phyloP scores from a whole-genome alignment of 441 rosid genomes.

The Brassica hybrid region DNA sequence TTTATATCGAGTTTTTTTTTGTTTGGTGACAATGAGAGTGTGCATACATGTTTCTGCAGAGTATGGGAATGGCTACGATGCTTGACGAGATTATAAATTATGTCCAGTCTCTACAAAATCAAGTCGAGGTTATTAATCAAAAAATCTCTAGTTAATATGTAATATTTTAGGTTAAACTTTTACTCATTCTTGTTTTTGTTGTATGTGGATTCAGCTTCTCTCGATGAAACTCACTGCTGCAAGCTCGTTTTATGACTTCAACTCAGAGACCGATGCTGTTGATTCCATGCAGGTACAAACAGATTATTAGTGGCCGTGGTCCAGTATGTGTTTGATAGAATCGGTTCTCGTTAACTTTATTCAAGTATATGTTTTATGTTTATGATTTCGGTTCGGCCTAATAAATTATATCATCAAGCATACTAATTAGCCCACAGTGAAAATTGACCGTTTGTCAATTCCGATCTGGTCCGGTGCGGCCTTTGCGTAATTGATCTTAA shows the following conservation, averaged over 20 bases:
- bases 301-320: neutral
- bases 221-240: slow-evolving; percentile 69
- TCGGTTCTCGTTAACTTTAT: neutral
- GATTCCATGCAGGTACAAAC: slow-evolving; percentile 55
- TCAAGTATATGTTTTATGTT: neutral
- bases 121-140: slow-evolving; percentile 55
- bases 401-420: neutral
- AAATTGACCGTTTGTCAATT: slow-evolving; percentile 7
- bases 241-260: slow-evolving; percentile 59
- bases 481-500: slow-evolving; percentile 1
- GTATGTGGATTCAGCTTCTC: slow-evolving; percentile 51
- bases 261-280: slow-evolving; percentile 57
- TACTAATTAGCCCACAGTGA: neutral
- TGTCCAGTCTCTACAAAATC: slow-evolving; percentile 67
- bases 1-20: neutral
- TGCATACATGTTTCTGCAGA: slow-evolving; percentile 50
- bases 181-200: slow-evolving; percentile 5
- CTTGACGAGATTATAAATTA: slow-evolving; percentile 70
- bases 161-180: too few relatives aligned
- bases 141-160: too few relatives aligned
- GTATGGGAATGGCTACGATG: slow-evolving; percentile 76
- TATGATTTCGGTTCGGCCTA: neutral
- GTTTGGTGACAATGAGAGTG: neutral
- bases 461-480: neutral
- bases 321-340: slow-evolving; percentile 19